phyloP scores from a whole-genome alignment of 192 early-diverging fungal genomes.

The Podila verticillata region DNA sequence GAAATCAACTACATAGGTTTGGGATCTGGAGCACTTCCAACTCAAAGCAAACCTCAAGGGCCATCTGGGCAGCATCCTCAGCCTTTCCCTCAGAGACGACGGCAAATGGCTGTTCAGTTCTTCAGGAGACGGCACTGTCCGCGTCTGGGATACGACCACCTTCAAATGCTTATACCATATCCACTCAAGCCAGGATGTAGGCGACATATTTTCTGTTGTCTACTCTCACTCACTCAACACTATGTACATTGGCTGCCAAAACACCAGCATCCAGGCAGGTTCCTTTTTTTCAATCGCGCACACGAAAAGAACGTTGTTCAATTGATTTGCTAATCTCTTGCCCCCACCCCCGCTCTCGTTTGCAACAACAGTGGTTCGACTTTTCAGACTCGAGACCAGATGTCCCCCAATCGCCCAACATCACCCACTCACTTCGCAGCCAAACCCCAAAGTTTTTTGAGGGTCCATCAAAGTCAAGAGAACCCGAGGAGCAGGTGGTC shows the following conservation, averaged over 20 bases:
- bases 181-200: constrained; percentile 75
- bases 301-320: no score
- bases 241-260: constrained; percentile 79
- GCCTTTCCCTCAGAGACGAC: constrained; percentile 57
- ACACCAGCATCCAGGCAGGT: constrained; percentile 79
- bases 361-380: constrained; percentile 33
- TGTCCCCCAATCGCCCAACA: constrained; percentile 35
- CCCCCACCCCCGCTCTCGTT: background rate
- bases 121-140: constrained; percentile 77
- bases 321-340: background rate
- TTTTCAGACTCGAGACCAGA: constrained; percentile 29
- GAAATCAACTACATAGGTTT: constrained; percentile 42
- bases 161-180: constrained; percentile 70
- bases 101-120: constrained; percentile 61
- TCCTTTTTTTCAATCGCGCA: constrained; percentile 50
- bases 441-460: constrained; percentile 31
- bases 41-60: constrained; percentile 58
- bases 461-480: constrained; percentile 15
- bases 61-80: constrained; percentile 60
- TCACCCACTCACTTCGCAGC: constrained; percentile 28
- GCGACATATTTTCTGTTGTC: constrained; percentile 74
- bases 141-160: constrained; percentile 72
- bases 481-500: constrained; percentile 55
- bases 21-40: constrained; percentile 62
- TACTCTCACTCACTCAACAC: constrained; percentile 62